A percentile compares a stretch with the other conserved stretches of the same genome.
Evolutionary conservation across 176 grass and related monocot genomes (phyloP).

Genomic region (Eragrostis curvula): DNA sequence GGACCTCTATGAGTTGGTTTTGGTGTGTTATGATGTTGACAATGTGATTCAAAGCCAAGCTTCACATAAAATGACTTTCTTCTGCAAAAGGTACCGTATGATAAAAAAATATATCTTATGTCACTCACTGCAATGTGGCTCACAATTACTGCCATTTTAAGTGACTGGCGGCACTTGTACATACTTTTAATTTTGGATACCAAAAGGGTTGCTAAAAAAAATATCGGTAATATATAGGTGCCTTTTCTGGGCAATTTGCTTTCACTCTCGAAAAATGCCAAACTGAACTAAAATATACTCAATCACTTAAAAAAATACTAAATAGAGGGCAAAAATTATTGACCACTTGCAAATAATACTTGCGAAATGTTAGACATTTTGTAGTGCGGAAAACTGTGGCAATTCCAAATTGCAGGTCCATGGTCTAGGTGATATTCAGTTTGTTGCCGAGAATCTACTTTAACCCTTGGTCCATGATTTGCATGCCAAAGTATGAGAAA

Average conservation of each 20-base stretch:
- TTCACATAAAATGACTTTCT: neutral
- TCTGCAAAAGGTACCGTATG: neutral
- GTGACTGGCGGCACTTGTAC: too few species aligned
- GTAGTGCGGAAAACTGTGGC: neutral
- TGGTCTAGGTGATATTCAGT: neutral
- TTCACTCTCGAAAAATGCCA: neutral
- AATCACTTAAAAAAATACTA: neutral
- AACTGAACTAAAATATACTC: neutral
- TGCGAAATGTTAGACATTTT: neutral
- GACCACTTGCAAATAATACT: neutral
- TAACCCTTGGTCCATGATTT: neutral
- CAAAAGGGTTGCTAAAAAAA: too few species aligned
- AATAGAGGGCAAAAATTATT: neutral
- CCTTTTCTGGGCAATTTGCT: neutral
- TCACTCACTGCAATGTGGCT: neutral
- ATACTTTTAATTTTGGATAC: too few species aligned
- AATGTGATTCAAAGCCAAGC: neutral
- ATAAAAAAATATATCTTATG: neutral
- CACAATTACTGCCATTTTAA: neutral
- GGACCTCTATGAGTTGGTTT: conserved; percentile 43
- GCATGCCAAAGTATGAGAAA: too few species aligned
- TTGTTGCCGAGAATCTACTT: neutral
- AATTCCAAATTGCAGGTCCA: neutral
- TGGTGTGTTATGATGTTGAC: neutral
- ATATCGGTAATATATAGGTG: neutral